Evolutionary conservation across 2,329 filamentous ascomycete species (phyloP), one percentile per base, ranked within the genome.

Genomic region (Chaetomiaceae sp.): DNA sequence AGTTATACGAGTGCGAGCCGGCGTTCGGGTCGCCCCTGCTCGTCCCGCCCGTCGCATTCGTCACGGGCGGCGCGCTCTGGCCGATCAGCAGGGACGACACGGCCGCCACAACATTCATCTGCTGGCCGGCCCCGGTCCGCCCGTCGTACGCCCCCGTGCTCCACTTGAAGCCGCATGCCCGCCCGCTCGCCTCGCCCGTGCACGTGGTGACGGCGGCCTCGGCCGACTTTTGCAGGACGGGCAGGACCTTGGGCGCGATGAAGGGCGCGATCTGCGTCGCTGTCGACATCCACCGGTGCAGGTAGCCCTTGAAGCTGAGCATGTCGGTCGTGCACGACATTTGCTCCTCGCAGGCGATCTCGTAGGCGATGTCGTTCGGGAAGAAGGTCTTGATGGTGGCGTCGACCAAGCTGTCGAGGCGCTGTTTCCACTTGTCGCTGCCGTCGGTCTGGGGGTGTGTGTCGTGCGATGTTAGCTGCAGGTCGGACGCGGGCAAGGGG

Each of bases 311-410:
- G 77, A 87, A 90, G 1, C 83, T 81, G 54, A 80, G 72, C 73
- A 89, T 86, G 62, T 91, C 88, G 38, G 79, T 76, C 51, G 85
- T 84, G 72, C 88, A 91, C 18, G 71, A 76, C 5, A 75, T 71
- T 25, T 67, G 64, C 30, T 64, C 62, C 61, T 89, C 86, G 70
- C 88, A 91, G 9, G 82, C 75, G 6, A 79, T 70, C 66, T 91
- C 88, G 53, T 72, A 81, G 60, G 87, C 82, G 58, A 87, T 75
- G 34, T 76, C 75, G n/a, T 80, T 70, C 27, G 75, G 74, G 70
- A 80, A 80, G 68, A 81, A 82, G 55, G 70, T 67, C 10, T 65
- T 63, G 21, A 79, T 57, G 0, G 75, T 70, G 1, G 72, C 73
- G 16, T 76, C 72, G 6, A 84, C 62, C 9, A 88, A 74, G 11